Conservation (phyloP, 2,329 filamentous ascomycete species). For the Aureobasidium sp. region DNA sequence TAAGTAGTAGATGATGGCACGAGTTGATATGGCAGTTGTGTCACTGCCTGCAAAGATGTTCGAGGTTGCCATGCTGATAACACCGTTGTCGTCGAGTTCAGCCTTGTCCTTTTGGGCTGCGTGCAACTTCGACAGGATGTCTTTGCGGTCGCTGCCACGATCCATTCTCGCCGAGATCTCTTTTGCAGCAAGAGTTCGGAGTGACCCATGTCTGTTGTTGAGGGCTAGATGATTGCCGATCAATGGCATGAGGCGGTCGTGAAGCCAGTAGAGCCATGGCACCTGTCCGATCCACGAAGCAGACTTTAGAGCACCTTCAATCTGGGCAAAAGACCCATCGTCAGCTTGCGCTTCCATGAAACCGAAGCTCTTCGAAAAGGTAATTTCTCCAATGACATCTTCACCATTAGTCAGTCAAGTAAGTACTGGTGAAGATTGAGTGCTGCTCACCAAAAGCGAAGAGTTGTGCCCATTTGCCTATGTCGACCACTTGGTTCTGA, state of each 20-base stretch:
- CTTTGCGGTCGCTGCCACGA: constrained; percentile 28
- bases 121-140: constrained; percentile 34
- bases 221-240: constrained; percentile 33
- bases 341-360: constrained; percentile 31
- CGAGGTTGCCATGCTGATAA: constrained; percentile 33
- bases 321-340: constrained; percentile 30
- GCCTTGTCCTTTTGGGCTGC: constrained; percentile 32
- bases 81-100: constrained; percentile 31
- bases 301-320: constrained; percentile 29
- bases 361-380: constrained; percentile 33
- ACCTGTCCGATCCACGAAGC: constrained; percentile 35
- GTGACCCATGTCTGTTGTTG: constrained; percentile 28
- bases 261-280: constrained; percentile 27
- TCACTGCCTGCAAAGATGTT: constrained; percentile 39
- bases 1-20: constrained; percentile 34
- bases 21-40: constrained; percentile 36
- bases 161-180: constrained; percentile 27
- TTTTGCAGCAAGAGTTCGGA: constrained; percentile 28
- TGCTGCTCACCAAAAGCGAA: constrained; percentile 33
- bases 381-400: constrained; percentile 39
- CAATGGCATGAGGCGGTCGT: constrained; percentile 31
- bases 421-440: neutral
- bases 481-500: constrained; percentile 25
- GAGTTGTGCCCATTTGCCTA: constrained; percentile 35
- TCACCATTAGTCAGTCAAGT: neutral